These are phyloP conservation scores for Tolypocladium nubicola DNA, from an alignment of 2,329 filamentous ascomycete genomes.

Conservation along the genomic window DNA sequence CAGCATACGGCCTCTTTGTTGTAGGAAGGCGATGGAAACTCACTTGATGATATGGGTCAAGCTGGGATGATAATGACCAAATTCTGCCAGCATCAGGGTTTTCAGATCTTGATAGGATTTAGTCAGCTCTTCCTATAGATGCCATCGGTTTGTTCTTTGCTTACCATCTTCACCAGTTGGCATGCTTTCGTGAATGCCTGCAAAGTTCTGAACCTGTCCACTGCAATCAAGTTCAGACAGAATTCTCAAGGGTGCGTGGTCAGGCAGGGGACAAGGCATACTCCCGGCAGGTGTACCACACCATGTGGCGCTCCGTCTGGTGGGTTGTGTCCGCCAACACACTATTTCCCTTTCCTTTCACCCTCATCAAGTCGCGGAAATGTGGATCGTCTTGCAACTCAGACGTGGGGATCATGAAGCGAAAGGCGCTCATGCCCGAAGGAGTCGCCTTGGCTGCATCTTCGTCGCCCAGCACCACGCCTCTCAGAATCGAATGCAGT, in stretches of 20 bases:
- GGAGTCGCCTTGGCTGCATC: neutral
- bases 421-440: constrained; percentile 1
- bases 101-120: neutral
- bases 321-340: constrained; percentile 2
- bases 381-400: neutral
- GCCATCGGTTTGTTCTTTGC: neutral
- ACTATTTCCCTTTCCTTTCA: neutral
- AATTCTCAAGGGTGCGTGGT: neutral
- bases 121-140: neutral
- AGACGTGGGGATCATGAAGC: constrained; percentile 2
- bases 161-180: too few relatives aligned
- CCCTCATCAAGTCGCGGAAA: neutral
- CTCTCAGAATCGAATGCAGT: constrained; percentile 2
- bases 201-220: constrained; percentile 4
- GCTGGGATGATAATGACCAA: constrained; percentile 1
- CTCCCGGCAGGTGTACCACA: constrained; percentile 5
- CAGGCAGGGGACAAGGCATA: neutral
- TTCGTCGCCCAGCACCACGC: neutral
- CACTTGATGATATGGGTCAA: constrained; percentile 1
- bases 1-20: too few relatives aligned
- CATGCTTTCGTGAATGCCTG: constrained; percentile 1
- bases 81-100: constrained; percentile 2
- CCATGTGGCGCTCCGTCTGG: constrained; percentile 1
- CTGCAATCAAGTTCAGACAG: neutral
- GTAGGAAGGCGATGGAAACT: neutral